Base-by-base conservation (phyloP, 2,329 filamentous ascomycete species). In the Aspergillus ochraceoroseus region DNA sequence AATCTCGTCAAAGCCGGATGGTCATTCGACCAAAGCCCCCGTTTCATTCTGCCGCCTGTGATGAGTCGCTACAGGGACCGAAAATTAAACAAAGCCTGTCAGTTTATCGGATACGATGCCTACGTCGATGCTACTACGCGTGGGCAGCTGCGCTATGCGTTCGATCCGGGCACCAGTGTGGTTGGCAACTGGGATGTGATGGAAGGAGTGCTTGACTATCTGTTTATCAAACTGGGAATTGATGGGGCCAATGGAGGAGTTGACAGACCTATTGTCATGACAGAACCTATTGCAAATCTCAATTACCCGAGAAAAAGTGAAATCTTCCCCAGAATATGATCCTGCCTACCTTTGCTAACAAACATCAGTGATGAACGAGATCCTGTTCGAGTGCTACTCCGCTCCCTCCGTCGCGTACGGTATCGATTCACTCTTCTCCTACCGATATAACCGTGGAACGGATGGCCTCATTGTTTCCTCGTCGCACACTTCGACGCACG, bases 131-230 rank as follows among this genome's bases (percentile, higher is more conserved):
- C 90, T 17, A 95, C 88, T 1, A 88, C 92, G 14, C 79, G 87
- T 41, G 87, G 88, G 7, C 92, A 96, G 62, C 83, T 94, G 44
- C 83, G 90, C 61, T 85, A 87, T 62, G 83, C 89, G 1, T 96
- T 95, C 56, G 92, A 98, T 63, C 78, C 83, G 2, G 89, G 89
- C 15, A 90, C 83, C 30, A 90, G 89, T 49, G 83, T 98, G 32
- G 80, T 96, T 46, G 89, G 87, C 64, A 96, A 96, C 62, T 98
- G 94, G 88, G 92, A 98, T 65, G 89, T 88, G 22, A 88, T 95
- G 80, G 92, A 98, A 65, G 88, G 90, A 43, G 75, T 95, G 4
- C 69, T 98, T 32, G 92, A 98, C 68, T 95, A 95, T 64, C 77
- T 89, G 28, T 98, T 98, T 63, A 74, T 95, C 52, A 96, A 95